Conservation (phyloP, 768 basidiomycete species). For the Lenzites betulinus region DNA sequence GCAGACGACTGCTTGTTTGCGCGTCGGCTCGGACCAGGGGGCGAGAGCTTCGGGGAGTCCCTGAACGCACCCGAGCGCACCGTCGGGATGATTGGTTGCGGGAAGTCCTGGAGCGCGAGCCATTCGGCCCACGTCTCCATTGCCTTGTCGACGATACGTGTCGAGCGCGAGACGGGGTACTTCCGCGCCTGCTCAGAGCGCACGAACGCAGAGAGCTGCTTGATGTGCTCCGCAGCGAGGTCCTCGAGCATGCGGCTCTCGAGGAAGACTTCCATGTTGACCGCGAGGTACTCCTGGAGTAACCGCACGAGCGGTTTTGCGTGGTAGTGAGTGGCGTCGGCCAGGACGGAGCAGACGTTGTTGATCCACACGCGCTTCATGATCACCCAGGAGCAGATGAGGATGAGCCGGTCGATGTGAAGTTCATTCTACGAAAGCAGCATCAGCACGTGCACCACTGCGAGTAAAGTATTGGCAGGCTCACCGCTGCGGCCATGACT, state of each 20-base stretch:
- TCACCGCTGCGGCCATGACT: constrained; percentile 82
- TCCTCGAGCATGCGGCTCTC: constrained; percentile 81
- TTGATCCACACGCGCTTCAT: constrained; percentile 64
- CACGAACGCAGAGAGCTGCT: constrained; percentile 63
- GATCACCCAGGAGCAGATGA: constrained; percentile 79
- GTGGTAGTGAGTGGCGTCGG: constrained; percentile 80
- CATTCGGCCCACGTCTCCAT: constrained; percentile 68
- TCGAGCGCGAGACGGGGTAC: constrained; percentile 64
- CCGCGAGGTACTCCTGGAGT: constrained; percentile 76
- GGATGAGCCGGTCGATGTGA: constrained; percentile 80
- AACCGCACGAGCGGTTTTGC: constrained; percentile 66
- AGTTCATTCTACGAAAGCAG: constrained; percentile 63
- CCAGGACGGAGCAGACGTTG: constrained; percentile 80
- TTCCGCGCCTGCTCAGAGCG: constrained; percentile 62
- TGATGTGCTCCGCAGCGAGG: constrained; percentile 62
- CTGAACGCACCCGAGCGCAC: constrained; percentile 25
- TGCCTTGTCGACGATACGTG: constrained; percentile 50
- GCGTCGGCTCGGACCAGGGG: constrained; percentile 29
- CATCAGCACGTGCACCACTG: background rate
- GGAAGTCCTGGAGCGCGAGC: constrained; percentile 70
- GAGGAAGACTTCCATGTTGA: constrained; percentile 85
- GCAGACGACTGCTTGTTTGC: constrained; percentile 29
- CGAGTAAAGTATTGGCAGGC: constrained; percentile 25
- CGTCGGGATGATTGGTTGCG: constrained; percentile 49
- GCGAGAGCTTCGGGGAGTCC: constrained; percentile 35